A percentile compares a stretch with the other conserved stretches of the same genome.
Conservation (phyloP, 2,329 filamentous ascomycete genomes). For the Escovopsis sp. region DNA sequence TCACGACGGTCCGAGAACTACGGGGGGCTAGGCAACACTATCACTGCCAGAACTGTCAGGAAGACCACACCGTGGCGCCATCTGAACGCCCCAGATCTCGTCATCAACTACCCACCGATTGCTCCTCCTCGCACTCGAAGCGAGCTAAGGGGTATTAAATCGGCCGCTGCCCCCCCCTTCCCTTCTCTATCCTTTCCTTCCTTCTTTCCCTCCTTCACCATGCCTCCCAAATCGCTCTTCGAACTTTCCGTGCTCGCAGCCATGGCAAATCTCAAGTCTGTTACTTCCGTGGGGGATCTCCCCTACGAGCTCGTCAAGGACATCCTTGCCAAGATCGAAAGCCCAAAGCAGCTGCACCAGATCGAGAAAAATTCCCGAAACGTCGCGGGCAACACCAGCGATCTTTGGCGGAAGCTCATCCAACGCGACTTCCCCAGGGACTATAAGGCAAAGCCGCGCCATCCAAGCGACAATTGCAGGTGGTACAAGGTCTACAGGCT, state of each 20-base stretch:
- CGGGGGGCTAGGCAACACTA: too few species aligned
- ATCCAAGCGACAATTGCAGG: conserved; percentile 48
- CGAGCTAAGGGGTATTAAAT: too few species aligned
- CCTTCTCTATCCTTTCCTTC: too few species aligned
- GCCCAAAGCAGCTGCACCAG: conserved; percentile 55
- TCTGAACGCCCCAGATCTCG: too few species aligned
- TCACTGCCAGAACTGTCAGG: too few species aligned
- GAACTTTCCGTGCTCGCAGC: conserved; percentile 35
- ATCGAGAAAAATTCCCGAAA: conserved; percentile 68
- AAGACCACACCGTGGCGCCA: too few species aligned
- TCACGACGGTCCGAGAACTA: too few species aligned
- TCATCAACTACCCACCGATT: too few species aligned
- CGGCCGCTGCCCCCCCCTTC: too few species aligned
- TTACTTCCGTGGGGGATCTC: conserved; percentile 58
- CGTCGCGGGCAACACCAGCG: conserved; percentile 49
- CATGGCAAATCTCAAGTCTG: conserved; percentile 35
- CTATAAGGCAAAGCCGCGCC: conserved; percentile 42
- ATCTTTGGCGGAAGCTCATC: conserved; percentile 71
- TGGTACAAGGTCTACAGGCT: conserved; percentile 70
- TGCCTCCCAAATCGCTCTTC: conserved; percentile 34
- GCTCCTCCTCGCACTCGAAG: too few species aligned
- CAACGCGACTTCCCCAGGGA: conserved; percentile 57
- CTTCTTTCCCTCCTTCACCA: conserved; percentile 7
- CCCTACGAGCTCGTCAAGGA: conserved; percentile 46
- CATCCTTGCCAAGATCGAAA: conserved; percentile 57